Evolutionary conservation across 257 asterid genomes (phyloP), one percentile per base, ranked within the genome.

Genomic region (Misopates orontium): DNA sequence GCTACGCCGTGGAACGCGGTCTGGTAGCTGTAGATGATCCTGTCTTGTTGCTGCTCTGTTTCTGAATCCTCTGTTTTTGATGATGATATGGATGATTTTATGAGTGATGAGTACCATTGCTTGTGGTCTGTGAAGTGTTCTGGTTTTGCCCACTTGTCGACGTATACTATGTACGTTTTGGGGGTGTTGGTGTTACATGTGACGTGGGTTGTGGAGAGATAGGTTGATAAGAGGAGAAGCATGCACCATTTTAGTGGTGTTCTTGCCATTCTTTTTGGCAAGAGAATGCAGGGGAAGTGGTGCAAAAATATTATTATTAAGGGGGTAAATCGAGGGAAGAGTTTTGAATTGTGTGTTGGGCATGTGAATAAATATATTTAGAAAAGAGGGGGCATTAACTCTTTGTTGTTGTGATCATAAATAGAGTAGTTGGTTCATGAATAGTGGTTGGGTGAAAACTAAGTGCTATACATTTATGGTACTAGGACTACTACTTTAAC

Each of bases 1-100:
- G 99, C 97, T 28, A 90, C 73, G 36, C 99, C 99, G 49, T 93
- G 95, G 31, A 93, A 84, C 14, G 96, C 92, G 6, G 95, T 80
- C 42, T 78, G 77, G 77, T 90, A 93, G 23, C 44, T 80, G 87
- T 90, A 93, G 21, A 93, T 31, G 10, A 90, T 79, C 76, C 99
- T 66, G 1, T 82, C 76, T 4, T 79, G 79, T 0, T 45, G 31
- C 10, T 48, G 62, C 0, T 53, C 71, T 53, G 49, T 60, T 40
- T 56, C 28, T 17, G 58, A n/a, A n/a, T n/a, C n/a, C n/a, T n/a
- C 31, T 4, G 71, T 1, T 48, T 15, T 62, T 10, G 79, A 57
- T 41, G 69, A 61, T 19, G 69, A 58, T 13, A 73, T 82, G 5
- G 96, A 84, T 50, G 70, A 24, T 14, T 73, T 73, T 22, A 90